Base-by-base conservation (phyloP, 129 eudicot species). In the Flaveria ramosissima region DNA sequence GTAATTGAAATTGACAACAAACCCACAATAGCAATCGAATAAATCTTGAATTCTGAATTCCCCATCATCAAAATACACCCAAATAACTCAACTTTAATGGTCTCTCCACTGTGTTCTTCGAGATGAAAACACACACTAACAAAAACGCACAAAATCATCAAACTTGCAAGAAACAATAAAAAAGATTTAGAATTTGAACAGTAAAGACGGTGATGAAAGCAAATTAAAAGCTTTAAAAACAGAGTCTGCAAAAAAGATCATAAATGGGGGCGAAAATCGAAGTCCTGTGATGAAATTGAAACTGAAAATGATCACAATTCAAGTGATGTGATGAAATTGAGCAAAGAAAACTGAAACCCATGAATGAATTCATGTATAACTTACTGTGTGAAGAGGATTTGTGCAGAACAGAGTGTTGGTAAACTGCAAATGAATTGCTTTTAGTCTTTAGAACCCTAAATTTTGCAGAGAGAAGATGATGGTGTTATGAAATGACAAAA, bases 11-110 rank as follows among this genome's bases (percentile, higher is more conserved):
- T 27, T n/a, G 80, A 75, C 50, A 78, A 75, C 57, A 92, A 70
- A 57, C 76, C 80, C 57, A 79, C 51, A 26, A 86, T 30, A 77
- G 84, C 66, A 59, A 79, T 27, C 17, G 60, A 23, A 78, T 26
- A 77, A 42, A 69, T 82, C 75, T 70, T 64, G 82, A 81, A 74
- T 76, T 79, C 52, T 32, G 75, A 74, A 75, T 27, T 36, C 45
- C 84, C 86, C 95, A 89, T 87, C 69, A 36, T 73, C 74, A 68
- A 45, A 10, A 67, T 14, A 27, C 57, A 51, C 79, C 76, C 16
- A 74, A 66, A 74, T 21, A 67, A 66, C 26, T 77, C 77, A 80
- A 60, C 78, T 70, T 77, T 8, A 24, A 21, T 68, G 12, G 50
- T 17, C 59, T 71, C 73, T 68, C 77, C 12, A 48, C 27, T 74